Base-by-base conservation (phyloP, 495 filamentous ascomycete species). In the Glonium stellatum region DNA sequence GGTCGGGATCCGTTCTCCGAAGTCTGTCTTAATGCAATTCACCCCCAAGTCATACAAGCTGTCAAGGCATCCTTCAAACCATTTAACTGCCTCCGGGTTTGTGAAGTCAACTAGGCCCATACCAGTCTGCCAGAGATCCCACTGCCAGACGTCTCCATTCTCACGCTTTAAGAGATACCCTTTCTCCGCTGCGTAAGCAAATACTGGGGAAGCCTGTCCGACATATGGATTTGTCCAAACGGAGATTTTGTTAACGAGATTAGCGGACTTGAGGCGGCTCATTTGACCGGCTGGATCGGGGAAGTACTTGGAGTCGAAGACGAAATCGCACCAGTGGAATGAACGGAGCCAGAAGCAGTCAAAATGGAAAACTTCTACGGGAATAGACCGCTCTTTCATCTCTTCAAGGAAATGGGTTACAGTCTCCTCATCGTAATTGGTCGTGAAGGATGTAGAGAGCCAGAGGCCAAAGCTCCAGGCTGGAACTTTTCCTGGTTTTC, bases 71-170 rank as follows among this genome's bases (percentile, higher is more conserved):
- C 60, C 60, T 57, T 70, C 71, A 64, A 79, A 88, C 86, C 85
- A 88, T 18, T 72, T 65, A 52, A 77, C 77, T 6, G 85, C 85
- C 21, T 77, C 78, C 1, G 85, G 86, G 68, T 88, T 88, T 4
- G 86, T 88, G 71, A 88, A 87, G 65, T 88, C 86, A 9, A 88
- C 76, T 4, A 88, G 73, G 2, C 84, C 85, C 86, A 89, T 89
- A 36, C 86, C 85, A 19, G 84, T 81, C 66, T 88, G 84, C 85
- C 85, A 88, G 37, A 85, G 71, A 64, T 88, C 86, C 83, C 84
- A 87, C 71, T 88, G 84, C 78, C 80, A 88, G 22, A 88, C 72
- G 55, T 86, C 84, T 19, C 83, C 85, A 59, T 89, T 85, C 55
- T 75, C 81, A 19, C 84, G 80, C 73, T 84, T 86, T 52, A 88